Evolutionary conservation across 1,284 basidiomycete species (phyloP), one percentile per base, ranked within the genome.

Genomic region (Meira nashicola): DNA sequence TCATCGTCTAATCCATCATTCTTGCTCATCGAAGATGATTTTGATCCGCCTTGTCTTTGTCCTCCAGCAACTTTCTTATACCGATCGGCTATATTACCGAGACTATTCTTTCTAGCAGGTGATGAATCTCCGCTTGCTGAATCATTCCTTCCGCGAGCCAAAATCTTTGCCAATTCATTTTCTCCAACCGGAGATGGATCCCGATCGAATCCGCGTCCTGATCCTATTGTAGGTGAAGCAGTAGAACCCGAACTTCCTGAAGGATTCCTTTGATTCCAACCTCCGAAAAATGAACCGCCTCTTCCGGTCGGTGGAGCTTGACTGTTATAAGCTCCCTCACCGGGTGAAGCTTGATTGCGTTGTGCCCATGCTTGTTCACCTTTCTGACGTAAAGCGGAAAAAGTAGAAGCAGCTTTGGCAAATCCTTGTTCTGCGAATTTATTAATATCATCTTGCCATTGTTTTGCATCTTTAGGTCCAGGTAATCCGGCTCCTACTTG

Each of bases 381-480:
- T 39, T 63, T 63, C 48, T 69, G 65, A n/a, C 60, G 62, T 49
- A 72, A 60, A 11, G 59, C 57, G 0, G 70, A 66, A 53, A 72
- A 72, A 12, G 70, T 70, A 12, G 70, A 68, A 10, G 68, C 66
- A 8, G 70, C 70, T 41, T 57, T 57, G 15, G 68, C 66, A 7
- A 72, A 50, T 2, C 70, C 66, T 14, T 15, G 65, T 43, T 70
- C 70, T 5, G 70, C 70, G 56, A 72, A 64, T 21, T 63, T 60
- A 28, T 72, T 72, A 60, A 72, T 65, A 46, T 69, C 68, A 14
- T 72, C 68, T 53, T 70, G 68, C 70, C 70, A 72, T 46, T 64
- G 64, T 55, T 70, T 70, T 28, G 70, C 70, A 44, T 72, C 70
- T 54, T 66, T 65, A 1, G 70, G 61, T n/a, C 70, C 70, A 2